Evolutionary conservation across 495 filamentous ascomycete genomes (phyloP).

Genomic region (Durotheca rogersii): DNA sequence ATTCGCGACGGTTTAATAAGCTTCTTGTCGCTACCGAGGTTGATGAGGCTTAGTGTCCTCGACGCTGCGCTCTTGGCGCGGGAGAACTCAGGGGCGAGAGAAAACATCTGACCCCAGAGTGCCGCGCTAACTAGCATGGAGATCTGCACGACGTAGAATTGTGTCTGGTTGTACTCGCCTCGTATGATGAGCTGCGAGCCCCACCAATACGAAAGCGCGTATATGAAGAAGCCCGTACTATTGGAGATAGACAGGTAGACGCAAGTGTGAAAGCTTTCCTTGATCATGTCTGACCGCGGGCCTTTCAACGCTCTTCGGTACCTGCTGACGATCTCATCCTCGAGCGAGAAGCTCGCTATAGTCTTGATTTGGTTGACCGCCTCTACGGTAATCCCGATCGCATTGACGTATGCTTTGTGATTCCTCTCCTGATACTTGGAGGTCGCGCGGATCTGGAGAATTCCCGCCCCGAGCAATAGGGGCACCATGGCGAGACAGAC

Average conservation of each 20-base stretch:
- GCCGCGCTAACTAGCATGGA: slow-evolving; percentile 60
- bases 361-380: slow-evolving; percentile 60
- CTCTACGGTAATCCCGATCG: slow-evolving; percentile 59
- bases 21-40: slow-evolving; percentile 29
- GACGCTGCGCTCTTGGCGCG: slow-evolving; percentile 51
- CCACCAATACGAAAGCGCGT: slow-evolving; percentile 64
- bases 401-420: slow-evolving; percentile 54
- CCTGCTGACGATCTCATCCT: slow-evolving; percentile 45
- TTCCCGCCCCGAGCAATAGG: slow-evolving; percentile 50
- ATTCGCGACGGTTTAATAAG: slow-evolving; percentile 3
- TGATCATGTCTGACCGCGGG: slow-evolving; percentile 39
- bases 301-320: slow-evolving; percentile 44
- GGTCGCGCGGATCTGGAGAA: slow-evolving; percentile 53
- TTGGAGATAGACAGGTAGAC: slow-evolving; percentile 48
- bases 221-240: slow-evolving; percentile 32
- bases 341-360: slow-evolving; percentile 55
- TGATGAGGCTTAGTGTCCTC: slow-evolving; percentile 45
- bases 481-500: slow-evolving; percentile 55
- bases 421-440: slow-evolving; percentile 59
- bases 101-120: slow-evolving; percentile 61
- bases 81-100: slow-evolving; percentile 58
- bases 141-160: slow-evolving; percentile 65
- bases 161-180: slow-evolving; percentile 53
- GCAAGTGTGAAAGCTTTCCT: slow-evolving; percentile 41
- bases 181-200: slow-evolving; percentile 54